A percentile compares a stretch with the other conserved stretches of the same genome.
These are phyloP conservation scores for Urtica urens DNA, from an alignment of 306 rosid genomes.

Conservation along the genomic window DNA sequence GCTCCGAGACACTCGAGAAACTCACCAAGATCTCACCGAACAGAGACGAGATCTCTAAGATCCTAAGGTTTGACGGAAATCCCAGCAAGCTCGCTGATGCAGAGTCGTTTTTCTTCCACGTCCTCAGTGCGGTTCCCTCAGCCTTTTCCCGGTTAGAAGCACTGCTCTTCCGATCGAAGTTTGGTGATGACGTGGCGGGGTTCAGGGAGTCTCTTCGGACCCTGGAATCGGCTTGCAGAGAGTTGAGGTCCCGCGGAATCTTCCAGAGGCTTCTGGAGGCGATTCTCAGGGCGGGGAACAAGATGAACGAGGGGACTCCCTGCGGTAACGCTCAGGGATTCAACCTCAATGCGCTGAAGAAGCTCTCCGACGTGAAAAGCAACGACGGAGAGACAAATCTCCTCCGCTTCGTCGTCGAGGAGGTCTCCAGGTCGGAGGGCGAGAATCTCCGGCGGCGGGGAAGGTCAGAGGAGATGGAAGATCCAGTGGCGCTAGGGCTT, in stretches of 20 bases:
- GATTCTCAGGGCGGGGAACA: slow-evolving; percentile 75
- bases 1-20: slow-evolving; percentile 59
- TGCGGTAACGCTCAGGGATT: slow-evolving; percentile 81
- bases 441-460: slow-evolving; percentile 26
- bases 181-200: slow-evolving; percentile 43
- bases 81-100: slow-evolving; percentile 56
- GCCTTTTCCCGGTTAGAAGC: slow-evolving; percentile 54
- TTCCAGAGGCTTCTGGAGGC: slow-evolving; percentile 76
- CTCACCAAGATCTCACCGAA: slow-evolving; percentile 66
- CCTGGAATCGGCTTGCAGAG: slow-evolving; percentile 58
- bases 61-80: slow-evolving; percentile 50
- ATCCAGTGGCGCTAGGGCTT: slow-evolving; percentile 36
- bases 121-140: slow-evolving; percentile 59
- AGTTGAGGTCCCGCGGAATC: slow-evolving; percentile 40
- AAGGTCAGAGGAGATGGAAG: slow-evolving; percentile 32
- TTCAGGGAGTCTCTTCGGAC: slow-evolving; percentile 46
- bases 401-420: slow-evolving; percentile 70
- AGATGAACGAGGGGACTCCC: slow-evolving; percentile 83
- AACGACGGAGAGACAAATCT: slow-evolving; percentile 64
- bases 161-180: slow-evolving; percentile 61
- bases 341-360: slow-evolving; percentile 56
- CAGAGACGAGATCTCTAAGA: slow-evolving; percentile 51
- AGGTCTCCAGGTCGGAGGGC: slow-evolving; percentile 73
- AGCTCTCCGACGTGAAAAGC: slow-evolving; percentile 65
- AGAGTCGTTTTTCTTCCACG: slow-evolving; percentile 60